Evolutionary conservation across 441 rosid species (phyloP), one percentile per base, ranked within the genome.

Genomic region (Capsella rubella): DNA sequence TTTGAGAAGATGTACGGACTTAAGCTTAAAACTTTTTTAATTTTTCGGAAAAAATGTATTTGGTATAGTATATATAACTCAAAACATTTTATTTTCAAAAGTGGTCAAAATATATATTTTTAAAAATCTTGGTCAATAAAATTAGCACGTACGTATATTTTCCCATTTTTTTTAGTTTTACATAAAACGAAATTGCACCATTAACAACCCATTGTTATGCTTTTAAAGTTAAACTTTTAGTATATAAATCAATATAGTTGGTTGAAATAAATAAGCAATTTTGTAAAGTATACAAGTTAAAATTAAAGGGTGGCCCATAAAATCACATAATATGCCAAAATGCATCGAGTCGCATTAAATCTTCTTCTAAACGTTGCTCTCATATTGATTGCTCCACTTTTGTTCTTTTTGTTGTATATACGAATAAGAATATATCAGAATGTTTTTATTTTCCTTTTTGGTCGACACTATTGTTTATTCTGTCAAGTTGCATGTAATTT

Each of bases 221-320:
- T 21, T 1, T 21, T 21, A 21, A 21, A 21, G 25, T 1, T 21
- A 21, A 21, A 21, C 2, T 21, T 21, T 21, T 21, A 21, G 25
- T 21, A 21, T 21, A 39, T 0, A 39, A 43, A 14, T 43, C 1
- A 50, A 50, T 50, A 2, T 50, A 50, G 12, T 51, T 25, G 31
- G 31, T 51, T 51, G 14, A 25, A 9, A 51, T 51, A 11, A 25
- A 11, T 10, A 21, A 25, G n/a, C 14, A 10, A 10, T 42, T 42
- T 55, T 21, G 25, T 21, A 12, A 54, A 56, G 64, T 16, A 18
- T 13, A 43, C 46, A 56, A 55, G 32, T 61, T 29, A 11, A 58
- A 71, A 61, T 60, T 29, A 51, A 37, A 58, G 45, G 51, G 4
- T 71, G 75, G 60, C 76, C 76, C 76, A 72, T 62, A 53, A 72